Percentiles rank a stretch among this genome's conserved stretches.
Conservation (phyloP, 1,139 yeast species). For the Trichomonascaceae sp. region DNA sequence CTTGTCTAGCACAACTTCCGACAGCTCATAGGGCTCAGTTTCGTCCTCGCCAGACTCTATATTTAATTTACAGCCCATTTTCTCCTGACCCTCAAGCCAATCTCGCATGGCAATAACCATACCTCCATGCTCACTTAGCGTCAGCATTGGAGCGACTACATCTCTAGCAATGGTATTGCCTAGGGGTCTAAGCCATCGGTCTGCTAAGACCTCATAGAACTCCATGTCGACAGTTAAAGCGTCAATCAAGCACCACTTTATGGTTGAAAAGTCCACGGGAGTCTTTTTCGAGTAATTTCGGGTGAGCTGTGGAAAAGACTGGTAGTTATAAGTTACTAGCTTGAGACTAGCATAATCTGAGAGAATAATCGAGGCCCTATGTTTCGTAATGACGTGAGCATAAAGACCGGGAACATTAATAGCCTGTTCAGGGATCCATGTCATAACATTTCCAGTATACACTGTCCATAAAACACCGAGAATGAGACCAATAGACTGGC, state of each 20-base stretch:
- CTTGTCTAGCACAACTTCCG: constrained; percentile 74
- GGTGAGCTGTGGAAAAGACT: constrained; percentile 81
- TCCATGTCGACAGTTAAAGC: constrained; percentile 94
- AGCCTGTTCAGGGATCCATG: constrained; percentile 73
- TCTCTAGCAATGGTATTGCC: constrained; percentile 76
- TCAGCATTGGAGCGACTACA: constrained; percentile 83
- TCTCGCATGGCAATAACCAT: constrained; percentile 89
- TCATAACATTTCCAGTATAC: constrained; percentile 73
- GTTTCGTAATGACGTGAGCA: constrained; percentile 70
- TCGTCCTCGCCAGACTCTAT: constrained; percentile 24
- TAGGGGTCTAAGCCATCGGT: constrained; percentile 83
- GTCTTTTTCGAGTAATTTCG: constrained; percentile 72
- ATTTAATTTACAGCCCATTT: constrained; percentile 39
- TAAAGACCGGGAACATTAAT: constrained; percentile 82
- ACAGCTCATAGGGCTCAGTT: constrained; percentile 42
- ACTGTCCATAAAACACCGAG: constrained; percentile 75
- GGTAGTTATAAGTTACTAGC: constrained; percentile 88
- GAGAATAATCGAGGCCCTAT: constrained; percentile 64
- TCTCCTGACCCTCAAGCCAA: constrained; percentile 63
- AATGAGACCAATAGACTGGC: constrained; percentile 84
- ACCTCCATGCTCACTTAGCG: constrained; percentile 92
- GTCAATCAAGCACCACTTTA: constrained; percentile 85
- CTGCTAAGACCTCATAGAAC: constrained; percentile 83
- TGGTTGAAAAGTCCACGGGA: constrained; percentile 70
- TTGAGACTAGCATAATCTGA: constrained; percentile 90